A percentile compares a stretch with the other conserved stretches of the same genome.
These are phyloP conservation scores for Prunus armeniaca DNA, from an alignment of 306 rosid species.

Conservation along the genomic window DNA sequence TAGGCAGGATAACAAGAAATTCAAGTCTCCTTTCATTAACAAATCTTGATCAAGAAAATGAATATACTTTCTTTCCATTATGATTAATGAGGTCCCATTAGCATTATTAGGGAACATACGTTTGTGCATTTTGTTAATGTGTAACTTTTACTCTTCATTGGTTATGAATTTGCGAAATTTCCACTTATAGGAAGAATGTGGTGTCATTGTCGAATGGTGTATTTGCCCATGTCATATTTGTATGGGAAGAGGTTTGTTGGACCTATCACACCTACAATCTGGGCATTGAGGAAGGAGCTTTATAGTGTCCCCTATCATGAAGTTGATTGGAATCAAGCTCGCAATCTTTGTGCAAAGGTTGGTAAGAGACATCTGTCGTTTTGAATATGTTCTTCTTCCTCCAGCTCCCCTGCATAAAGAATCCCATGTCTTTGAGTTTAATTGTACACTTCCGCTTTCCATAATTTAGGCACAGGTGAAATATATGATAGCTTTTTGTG, in stretches of 20 bases:
- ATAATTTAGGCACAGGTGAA: neutral
- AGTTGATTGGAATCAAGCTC: conserved; percentile 72
- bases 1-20: neutral
- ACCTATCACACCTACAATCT: conserved; percentile 66
- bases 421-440: neutral
- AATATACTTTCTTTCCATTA: neutral
- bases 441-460: neutral
- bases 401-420: neutral
- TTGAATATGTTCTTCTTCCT: neutral
- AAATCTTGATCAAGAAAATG: neutral
- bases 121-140: neutral
- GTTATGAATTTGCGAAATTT: neutral
- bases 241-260: conserved; percentile 57
- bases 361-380: conserved; percentile 18
- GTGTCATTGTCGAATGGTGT: conserved; percentile 42
- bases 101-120: neutral
- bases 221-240: conserved; percentile 43
- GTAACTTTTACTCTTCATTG: neutral
- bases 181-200: conserved; percentile 32
- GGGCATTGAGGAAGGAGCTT: conserved; percentile 80
- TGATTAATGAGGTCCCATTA: neutral
- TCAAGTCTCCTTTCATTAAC: neutral
- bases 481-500: neutral
- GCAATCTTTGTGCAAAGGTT: conserved; percentile 78
- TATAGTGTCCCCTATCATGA: conserved; percentile 62